Evolutionary conservation across 441 rosid species (phyloP).

Genomic region (Adansonia gregorii): DNA sequence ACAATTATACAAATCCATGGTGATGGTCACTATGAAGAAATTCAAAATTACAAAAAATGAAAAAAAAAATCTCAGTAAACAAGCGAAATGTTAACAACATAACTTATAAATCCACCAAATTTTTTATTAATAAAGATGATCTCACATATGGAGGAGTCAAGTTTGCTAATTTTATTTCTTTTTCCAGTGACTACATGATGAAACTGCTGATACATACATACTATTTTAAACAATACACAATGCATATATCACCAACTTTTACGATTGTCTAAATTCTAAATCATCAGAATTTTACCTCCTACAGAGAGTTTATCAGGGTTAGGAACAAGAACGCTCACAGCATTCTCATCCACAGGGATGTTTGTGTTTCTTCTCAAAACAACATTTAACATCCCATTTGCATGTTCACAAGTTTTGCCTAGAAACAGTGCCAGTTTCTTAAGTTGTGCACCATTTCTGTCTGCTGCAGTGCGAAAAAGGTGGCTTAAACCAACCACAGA

Average conservation of each 20-base stretch:
- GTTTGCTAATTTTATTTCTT: neutral
- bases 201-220: constrained; percentile 8
- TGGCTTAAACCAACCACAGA: constrained; percentile 90
- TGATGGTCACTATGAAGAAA: constrained; percentile 3
- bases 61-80: constrained; percentile 10
- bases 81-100: neutral
- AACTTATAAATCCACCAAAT: neutral
- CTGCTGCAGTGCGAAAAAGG: constrained; percentile 65
- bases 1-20: constrained; percentile 8
- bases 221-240: neutral
- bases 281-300: constrained; percentile 48
- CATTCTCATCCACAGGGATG: constrained; percentile 73
- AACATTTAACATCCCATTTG: constrained; percentile 62
- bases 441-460: constrained; percentile 65
- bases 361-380: constrained; percentile 76
- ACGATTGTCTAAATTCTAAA: neutral
- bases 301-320: constrained; percentile 56
- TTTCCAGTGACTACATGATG: constrained; percentile 6
- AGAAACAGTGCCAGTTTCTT: constrained; percentile 75
- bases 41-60: neutral
- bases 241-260: constrained; percentile 2
- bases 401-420: constrained; percentile 51
- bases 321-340: constrained; percentile 73
- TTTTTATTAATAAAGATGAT: neutral
- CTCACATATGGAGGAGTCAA: neutral